These are phyloP conservation scores for Leccinum ochraceum DNA, from an alignment of 768 basidiomycete genomes.

Conservation along the genomic window DNA sequence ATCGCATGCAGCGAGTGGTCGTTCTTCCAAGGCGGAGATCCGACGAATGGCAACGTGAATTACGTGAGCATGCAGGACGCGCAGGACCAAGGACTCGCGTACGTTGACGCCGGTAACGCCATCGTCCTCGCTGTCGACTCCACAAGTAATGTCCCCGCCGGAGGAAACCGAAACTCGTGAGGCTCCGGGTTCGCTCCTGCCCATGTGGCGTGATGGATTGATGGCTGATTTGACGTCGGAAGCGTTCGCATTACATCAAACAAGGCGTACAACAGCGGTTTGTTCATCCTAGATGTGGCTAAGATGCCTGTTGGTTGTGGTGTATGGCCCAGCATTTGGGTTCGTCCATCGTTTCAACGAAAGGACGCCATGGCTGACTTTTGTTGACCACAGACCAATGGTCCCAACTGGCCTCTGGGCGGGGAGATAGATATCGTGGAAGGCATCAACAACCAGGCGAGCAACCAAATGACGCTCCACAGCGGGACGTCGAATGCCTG, in stretches of 20 bases:
- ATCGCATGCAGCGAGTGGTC: conserved; percentile 52
- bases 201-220: background rate
- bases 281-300: conserved; percentile 72
- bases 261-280: conserved; percentile 56
- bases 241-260: conserved; percentile 69
- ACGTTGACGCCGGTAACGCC: conserved; percentile 57
- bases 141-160: conserved; percentile 44
- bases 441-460: conserved; percentile 57
- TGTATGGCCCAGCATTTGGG: conserved; percentile 60
- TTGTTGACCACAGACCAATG: conserved; percentile 37
- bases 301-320: conserved; percentile 72
- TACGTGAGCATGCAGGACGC: conserved; percentile 54
- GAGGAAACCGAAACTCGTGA: conserved; percentile 55
- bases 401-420: conserved; percentile 51
- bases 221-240: background rate
- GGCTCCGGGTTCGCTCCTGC: conserved; percentile 12
- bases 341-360: conserved; percentile 19
- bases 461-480: conserved; percentile 70
- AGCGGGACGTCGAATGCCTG: conserved; percentile 43
- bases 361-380: background rate
- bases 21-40: conserved; percentile 61
- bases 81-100: conserved; percentile 51
- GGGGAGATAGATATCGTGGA: conserved; percentile 79
- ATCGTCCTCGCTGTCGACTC: conserved; percentile 64
- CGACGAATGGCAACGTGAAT: conserved; percentile 69